Conservation (phyloP, 2,329 filamentous ascomycete species). For the Aspergillus sp. region DNA sequence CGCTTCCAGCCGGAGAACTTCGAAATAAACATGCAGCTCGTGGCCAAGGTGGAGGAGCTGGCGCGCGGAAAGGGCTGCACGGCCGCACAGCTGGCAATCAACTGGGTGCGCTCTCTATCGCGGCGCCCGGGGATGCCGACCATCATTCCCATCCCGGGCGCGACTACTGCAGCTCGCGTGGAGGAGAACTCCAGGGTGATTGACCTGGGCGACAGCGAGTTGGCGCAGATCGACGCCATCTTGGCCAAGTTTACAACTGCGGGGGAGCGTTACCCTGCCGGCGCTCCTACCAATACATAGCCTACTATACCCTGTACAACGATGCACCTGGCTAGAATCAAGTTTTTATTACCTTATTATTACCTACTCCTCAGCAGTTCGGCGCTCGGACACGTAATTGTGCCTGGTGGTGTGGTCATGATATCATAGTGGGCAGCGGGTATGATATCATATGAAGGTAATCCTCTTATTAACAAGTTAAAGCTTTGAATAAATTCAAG, state of each 20-base stretch:
- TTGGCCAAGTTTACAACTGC: constrained; percentile 46
- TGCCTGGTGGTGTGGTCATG: not conserved
- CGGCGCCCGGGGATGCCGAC: constrained; percentile 44
- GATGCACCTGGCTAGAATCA: too few relatives aligned
- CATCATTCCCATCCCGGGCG: constrained; percentile 40
- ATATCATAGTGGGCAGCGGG: not conserved
- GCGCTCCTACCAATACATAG: not conserved
- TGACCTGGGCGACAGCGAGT: constrained; percentile 32
- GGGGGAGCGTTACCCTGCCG: constrained; percentile 27
- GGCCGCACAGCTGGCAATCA: constrained; percentile 49
- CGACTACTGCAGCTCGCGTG: constrained; percentile 37
- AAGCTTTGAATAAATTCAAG: too few relatives aligned
- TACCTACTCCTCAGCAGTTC: too few relatives aligned
- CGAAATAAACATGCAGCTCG: constrained; percentile 50
- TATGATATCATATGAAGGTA: not conserved
- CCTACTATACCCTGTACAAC: too few relatives aligned
- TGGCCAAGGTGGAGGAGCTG: constrained; percentile 46
- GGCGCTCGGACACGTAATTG: not conserved
- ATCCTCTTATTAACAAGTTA: not conserved
- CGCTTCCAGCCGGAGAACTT: constrained; percentile 54
- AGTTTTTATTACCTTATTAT: too few relatives aligned
- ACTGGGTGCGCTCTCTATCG: constrained; percentile 49
- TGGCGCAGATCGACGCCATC: constrained; percentile 54
- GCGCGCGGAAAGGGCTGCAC: constrained; percentile 47
- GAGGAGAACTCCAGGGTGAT: constrained; percentile 33